Evolutionary conservation across 2,329 filamentous ascomycete genomes (phyloP).

Genomic region (Xylaria sp.): DNA sequence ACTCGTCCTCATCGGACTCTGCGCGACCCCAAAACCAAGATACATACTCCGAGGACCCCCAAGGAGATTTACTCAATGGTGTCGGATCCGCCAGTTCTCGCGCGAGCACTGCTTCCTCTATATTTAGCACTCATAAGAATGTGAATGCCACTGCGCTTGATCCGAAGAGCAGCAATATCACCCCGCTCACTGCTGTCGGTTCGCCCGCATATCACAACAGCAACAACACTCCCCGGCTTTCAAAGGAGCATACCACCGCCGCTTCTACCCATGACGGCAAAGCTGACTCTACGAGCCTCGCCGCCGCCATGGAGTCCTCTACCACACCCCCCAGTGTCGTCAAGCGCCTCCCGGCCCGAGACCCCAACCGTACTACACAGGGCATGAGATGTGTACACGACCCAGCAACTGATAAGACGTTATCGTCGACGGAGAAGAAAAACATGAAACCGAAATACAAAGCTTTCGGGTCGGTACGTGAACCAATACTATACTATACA

Average conservation of each 20-base stretch:
- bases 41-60: conserved; percentile 61
- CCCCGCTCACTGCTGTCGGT: conserved; percentile 63
- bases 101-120: conserved; percentile 75
- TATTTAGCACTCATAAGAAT: conserved; percentile 68
- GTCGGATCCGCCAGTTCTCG: conserved; percentile 79
- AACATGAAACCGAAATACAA: conserved; percentile 70
- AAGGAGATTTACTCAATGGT: conserved; percentile 75
- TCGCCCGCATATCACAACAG: conserved; percentile 58
- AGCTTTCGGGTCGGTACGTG: conserved; percentile 75
- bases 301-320: conserved; percentile 49
- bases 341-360: conserved; percentile 66
- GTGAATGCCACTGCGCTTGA: conserved; percentile 54
- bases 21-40: conserved; percentile 61
- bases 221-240: conserved; percentile 57
- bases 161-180: conserved; percentile 60
- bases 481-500: conserved; percentile 50
- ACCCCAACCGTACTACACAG: conserved; percentile 64
- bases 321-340: conserved; percentile 43
- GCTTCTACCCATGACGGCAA: conserved; percentile 56
- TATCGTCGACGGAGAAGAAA: conserved; percentile 66
- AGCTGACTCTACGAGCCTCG: conserved; percentile 51
- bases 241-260: conserved; percentile 68
- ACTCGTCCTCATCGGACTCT: conserved; percentile 52
- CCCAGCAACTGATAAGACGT: conserved; percentile 56
- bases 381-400: conserved; percentile 71